A percentile compares a stretch with the other conserved stretches of the same genome.
Evolutionary conservation across 2,329 filamentous ascomycete genomes (phyloP).

Genomic region (Ambrosiella xylebori): DNA sequence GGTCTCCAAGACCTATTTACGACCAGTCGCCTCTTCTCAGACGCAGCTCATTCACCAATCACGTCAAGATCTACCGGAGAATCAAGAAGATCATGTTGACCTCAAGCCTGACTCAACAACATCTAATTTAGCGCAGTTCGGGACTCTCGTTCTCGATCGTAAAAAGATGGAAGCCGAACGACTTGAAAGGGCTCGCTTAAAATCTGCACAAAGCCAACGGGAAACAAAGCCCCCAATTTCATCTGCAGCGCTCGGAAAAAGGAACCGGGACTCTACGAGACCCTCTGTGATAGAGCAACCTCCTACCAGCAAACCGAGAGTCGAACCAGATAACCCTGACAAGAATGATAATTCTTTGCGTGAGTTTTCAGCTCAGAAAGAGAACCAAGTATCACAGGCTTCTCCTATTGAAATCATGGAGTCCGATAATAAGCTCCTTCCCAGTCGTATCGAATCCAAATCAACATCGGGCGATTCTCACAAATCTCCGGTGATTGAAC

Average conservation of each 20-base stretch:
- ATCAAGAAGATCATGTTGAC: too few relatives aligned
- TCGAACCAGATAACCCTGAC: not conserved
- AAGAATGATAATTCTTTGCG: not conserved
- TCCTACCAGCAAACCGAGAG: not conserved
- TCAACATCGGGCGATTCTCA: not conserved
- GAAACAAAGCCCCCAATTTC: not conserved
- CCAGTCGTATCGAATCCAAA: too few relatives aligned
- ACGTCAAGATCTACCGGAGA: not conserved
- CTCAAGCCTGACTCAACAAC: too few relatives aligned
- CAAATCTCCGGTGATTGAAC: conserved; percentile 3
- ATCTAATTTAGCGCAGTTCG: conserved; percentile 14
- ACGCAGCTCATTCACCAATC: too few relatives aligned
- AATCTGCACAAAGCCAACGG: not conserved
- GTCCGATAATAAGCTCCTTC: not conserved
- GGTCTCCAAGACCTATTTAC: too few relatives aligned
- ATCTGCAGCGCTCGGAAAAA: not conserved
- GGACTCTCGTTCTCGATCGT: conserved; percentile 46
- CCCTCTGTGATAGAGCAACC: not conserved
- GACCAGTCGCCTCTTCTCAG: too few relatives aligned
- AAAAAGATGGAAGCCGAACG: conserved; percentile 77
- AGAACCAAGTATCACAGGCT: not conserved
- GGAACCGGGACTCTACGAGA: conserved; percentile 1
- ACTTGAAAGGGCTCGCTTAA: conserved; percentile 35
- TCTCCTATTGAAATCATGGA: not conserved
- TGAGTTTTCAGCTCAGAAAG: not conserved